A percentile compares a stretch with the other conserved stretches of the same genome.
Conservation (phyloP, 106 monocot genomes). For the Ottelia alismoides region DNA sequence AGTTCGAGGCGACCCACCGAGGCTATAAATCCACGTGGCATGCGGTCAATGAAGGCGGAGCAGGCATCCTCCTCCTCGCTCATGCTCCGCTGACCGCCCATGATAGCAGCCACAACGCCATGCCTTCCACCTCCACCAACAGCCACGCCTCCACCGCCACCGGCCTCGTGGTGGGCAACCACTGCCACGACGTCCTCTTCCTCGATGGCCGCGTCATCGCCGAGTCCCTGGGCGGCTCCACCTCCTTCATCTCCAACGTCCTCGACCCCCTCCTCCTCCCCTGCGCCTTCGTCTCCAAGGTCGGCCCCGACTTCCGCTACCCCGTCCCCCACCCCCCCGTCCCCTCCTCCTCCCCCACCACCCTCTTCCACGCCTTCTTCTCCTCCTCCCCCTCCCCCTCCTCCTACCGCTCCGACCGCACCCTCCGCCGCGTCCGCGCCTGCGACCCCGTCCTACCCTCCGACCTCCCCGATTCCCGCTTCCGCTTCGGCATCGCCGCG, state of each 20-base stretch:
- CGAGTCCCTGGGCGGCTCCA: constrained; percentile 70
- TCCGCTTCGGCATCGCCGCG: constrained; percentile 71
- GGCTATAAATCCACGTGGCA: too few species aligned
- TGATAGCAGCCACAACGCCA: too few species aligned
- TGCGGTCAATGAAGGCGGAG: too few species aligned
- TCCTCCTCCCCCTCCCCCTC: constrained; percentile 3
- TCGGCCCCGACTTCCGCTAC: constrained; percentile 55
- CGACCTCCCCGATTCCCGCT: constrained; percentile 31
- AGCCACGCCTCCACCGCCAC: too few species aligned
- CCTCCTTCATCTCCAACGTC: constrained; percentile 79
- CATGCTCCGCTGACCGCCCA: too few species aligned
- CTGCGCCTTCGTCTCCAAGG: constrained; percentile 46
- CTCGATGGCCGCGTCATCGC: constrained; percentile 35
- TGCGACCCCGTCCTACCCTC: constrained; percentile 71
- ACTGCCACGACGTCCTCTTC: constrained; percentile 90
- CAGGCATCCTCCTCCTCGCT: too few species aligned
- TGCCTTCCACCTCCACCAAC: too few species aligned
- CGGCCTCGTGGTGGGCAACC: constrained; percentile 68
- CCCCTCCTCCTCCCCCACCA: constrained; percentile 36
- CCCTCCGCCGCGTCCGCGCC: constrained; percentile 40
- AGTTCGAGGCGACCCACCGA: too few species aligned
- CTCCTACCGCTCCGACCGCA: constrained; percentile 30
- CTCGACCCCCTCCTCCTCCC: constrained; percentile 28
- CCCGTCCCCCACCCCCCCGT: constrained; percentile 20
- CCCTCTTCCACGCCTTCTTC: constrained; percentile 82